Conservation (phyloP, 148 eudicot genomes). For the Fagopyrum tataricum region DNA sequence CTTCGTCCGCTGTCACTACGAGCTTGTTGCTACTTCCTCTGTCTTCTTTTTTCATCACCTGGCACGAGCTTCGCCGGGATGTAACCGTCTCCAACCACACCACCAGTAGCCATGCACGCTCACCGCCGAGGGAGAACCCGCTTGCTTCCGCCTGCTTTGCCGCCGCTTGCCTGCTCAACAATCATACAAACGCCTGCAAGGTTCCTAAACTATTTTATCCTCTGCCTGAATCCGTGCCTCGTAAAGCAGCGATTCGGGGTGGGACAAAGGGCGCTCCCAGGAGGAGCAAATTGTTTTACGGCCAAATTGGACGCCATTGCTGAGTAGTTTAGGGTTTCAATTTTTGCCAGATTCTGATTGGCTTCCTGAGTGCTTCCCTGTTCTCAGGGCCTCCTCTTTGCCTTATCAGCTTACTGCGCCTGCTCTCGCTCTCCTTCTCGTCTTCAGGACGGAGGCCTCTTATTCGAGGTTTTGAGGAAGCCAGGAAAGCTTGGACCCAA, state of each 20-base stretch:
- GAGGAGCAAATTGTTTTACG: conserved; percentile 24
- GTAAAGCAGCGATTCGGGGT: conserved; percentile 11
- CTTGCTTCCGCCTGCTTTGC: no score
- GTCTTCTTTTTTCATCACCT: no score
- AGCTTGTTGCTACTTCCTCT: no score
- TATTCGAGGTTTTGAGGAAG: conserved; percentile 89
- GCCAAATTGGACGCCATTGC: conserved; percentile 54
- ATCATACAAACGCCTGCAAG: no score
- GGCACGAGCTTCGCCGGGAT: no score
- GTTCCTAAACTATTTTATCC: no score
- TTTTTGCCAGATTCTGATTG: conserved; percentile 22
- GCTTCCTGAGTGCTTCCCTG: conserved; percentile 74
- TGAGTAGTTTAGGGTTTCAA: conserved; percentile 20
- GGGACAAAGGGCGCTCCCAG: conserved; percentile 20
- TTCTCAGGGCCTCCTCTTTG: conserved; percentile 69
- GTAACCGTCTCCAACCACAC: no score
- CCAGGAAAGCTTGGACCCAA: conserved; percentile 91
- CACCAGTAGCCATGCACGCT: no score
- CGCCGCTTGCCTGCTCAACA: no score
- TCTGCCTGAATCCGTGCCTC: background rate
- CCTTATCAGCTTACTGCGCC: conserved; percentile 97
- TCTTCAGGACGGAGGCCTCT: conserved; percentile 95
- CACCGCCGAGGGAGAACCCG: no score
- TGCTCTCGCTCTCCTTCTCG: conserved; percentile 80
- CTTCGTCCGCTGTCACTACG: no score